A percentile compares a stretch with the other conserved stretches of the same genome.
Conservation (phyloP, 148 eudicot genomes). For the Rhododendron ovatum region DNA sequence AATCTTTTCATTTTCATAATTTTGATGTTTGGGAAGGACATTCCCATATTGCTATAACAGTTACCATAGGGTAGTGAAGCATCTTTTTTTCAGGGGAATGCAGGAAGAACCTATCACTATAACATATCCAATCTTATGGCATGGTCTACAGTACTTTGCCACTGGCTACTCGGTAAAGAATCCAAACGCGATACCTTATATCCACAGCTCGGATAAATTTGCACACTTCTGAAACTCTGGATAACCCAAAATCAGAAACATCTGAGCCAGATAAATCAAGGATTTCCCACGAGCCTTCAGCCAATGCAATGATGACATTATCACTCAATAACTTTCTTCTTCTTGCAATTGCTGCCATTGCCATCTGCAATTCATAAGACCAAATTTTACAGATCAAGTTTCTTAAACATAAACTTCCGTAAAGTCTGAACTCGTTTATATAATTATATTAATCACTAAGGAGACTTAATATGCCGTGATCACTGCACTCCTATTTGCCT, state of each 20-base stretch:
- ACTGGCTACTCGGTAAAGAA: not conserved
- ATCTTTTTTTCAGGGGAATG: not conserved
- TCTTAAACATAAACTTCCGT: not conserved
- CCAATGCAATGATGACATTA: slow-evolving; percentile 60
- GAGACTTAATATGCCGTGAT: not conserved
- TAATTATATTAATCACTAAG: not conserved
- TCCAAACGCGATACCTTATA: slow-evolving; percentile 52
- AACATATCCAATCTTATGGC: not conserved
- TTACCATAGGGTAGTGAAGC: not conserved
- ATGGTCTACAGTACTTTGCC: not conserved
- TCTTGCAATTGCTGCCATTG: slow-evolving; percentile 82
- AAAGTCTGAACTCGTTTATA: not conserved
- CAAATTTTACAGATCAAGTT: not conserved
- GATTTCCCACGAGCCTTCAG: slow-evolving; percentile 71
- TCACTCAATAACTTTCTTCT: slow-evolving; percentile 71
- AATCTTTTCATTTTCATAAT: not conserved
- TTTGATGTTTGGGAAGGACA: not conserved
- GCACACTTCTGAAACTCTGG: slow-evolving; percentile 58
- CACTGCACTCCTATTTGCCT: not conserved
- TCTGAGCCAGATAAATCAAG: slow-evolving; percentile 84
- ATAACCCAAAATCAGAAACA: slow-evolving; percentile 77
- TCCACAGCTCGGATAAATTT: slow-evolving; percentile 63
- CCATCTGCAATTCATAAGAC: slow-evolving; percentile 38
- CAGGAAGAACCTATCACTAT: not conserved
- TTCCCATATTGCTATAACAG: not conserved